Evolutionary conservation across 345 rosid species (phyloP), one percentile per base, ranked within the genome.

Genomic region (Aquilaria sinensis): DNA sequence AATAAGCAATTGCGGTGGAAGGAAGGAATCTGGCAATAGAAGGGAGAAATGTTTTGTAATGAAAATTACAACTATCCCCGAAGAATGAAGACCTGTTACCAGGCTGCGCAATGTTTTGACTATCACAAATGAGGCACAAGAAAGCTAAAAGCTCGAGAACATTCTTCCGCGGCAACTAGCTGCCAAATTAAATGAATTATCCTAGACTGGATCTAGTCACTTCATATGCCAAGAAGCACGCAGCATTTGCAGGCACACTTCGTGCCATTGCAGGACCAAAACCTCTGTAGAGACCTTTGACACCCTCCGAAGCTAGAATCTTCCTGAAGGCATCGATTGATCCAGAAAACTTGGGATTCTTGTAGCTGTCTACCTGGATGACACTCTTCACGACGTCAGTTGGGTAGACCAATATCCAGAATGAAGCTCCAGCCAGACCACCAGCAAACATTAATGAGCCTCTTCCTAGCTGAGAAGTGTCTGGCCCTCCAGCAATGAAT

Each of bases 241-340:
- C 97, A 46, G 93, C 96, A 81, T 91, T 91, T 31, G 97, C 97
- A 49, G 96, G 96, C 53, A 91, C 77, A 67, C 97, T 91, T 69
- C 96, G 76, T 12, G 76, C 91, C 97, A 91, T 88, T 43, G 97
- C 97, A 43, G 96, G 89, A 59, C 91, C 90, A n/a, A 91, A 91
- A 53, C 97, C 97, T 74, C 77, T 88, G 81, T 91, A 91, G 76
- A 91, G 71, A 49, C 97, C 97, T 71, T 88, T 91, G 61, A 80
- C 73, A 51, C 97, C 94, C 73, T 91, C 96, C 0, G 88, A 67
- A 31, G 81, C 85, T 67, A 84, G 62, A 52, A 86, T 86, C 88
- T 82, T 88, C 43, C 75, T 70, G 64, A 86, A 84, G 8, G 96
- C 90, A 64, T 83, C 83, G n/a, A 83, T 66, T 31, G 91, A 82